These are phyloP conservation scores for Chamaecrista fasciculata DNA, from an alignment of 306 rosid genomes.

Conservation along the genomic window DNA sequence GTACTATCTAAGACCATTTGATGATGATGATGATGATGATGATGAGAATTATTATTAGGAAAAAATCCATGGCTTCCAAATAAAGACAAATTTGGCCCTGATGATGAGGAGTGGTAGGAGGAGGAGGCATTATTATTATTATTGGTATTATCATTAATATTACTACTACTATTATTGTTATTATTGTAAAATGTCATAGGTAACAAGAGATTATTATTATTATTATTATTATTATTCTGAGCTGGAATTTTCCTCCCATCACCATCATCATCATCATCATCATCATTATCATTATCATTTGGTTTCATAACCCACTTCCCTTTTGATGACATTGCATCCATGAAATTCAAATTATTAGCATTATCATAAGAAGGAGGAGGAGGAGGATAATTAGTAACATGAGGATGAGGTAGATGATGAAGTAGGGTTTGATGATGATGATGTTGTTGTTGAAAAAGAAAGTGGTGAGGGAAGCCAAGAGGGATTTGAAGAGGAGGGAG, in stretches of 20 bases:
- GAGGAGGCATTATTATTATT: not conserved
- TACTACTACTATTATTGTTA: too few species aligned
- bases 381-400: too few species aligned
- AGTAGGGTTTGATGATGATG: conserved; percentile 35
- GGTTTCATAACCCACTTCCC: conserved; percentile 61
- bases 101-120: conserved; percentile 32
- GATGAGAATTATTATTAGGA: conserved; percentile 33
- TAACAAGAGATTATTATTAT: too few species aligned
- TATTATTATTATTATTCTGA: not conserved
- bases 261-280: conserved; percentile 26
- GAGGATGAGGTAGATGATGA: too few species aligned
- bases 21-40: too few species aligned
- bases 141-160: too few species aligned
- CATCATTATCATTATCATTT: conserved; percentile 26
- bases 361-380: too few species aligned
- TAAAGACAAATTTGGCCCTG: conserved; percentile 54
- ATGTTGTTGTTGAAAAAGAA: not conserved
- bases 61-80: conserved; percentile 57
- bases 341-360: not conserved
- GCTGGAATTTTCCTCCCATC: too few species aligned
- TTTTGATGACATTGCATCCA: too few species aligned
- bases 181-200: not conserved
- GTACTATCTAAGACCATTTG: too few species aligned
- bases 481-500: conserved; percentile 91
- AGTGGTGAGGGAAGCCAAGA: conserved; percentile 49